Conservation (phyloP, 768 basidiomycete genomes). For the Kwoniella shandongensis region DNA sequence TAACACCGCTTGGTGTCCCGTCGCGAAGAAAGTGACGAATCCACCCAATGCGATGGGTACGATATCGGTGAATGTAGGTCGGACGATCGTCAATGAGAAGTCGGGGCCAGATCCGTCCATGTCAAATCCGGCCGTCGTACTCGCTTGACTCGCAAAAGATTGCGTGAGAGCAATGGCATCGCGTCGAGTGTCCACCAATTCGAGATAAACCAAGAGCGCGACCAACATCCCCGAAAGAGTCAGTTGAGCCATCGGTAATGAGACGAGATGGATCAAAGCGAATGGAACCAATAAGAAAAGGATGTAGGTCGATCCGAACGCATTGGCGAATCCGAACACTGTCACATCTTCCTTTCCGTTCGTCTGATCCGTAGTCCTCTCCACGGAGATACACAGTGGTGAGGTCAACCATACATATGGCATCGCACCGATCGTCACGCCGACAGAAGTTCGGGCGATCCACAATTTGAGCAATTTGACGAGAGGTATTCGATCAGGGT, state of each 20-base stretch:
- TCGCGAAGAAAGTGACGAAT: slow-evolving; percentile 74
- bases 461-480: slow-evolving; percentile 64
- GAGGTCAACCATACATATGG: slow-evolving; percentile 68
- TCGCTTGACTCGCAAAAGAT: no score
- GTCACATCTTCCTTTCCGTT: slow-evolving; percentile 47
- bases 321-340: slow-evolving; percentile 83
- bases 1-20: slow-evolving; percentile 88
- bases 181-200: slow-evolving; percentile 75
- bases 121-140: no score
- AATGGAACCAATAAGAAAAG: slow-evolving; percentile 74
- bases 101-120: no score
- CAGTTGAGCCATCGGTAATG: slow-evolving; percentile 80
- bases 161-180: slow-evolving; percentile 59
- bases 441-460: slow-evolving; percentile 62
- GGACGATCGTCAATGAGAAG: slow-evolving; percentile 30
- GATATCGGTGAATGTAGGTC: slow-evolving; percentile 65
- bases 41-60: slow-evolving; percentile 74
- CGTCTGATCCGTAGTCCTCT: slow-evolving; percentile 42
- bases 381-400: slow-evolving; percentile 73
- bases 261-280: slow-evolving; percentile 62
- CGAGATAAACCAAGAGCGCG: slow-evolving; percentile 72
- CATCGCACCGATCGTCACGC: slow-evolving; percentile 58
- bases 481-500: slow-evolving; percentile 46
- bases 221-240: slow-evolving; percentile 65
- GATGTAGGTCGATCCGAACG: slow-evolving; percentile 82